phyloP scores from a whole-genome alignment of 2,329 filamentous ascomycete genomes.

The Monilinia fructigena region DNA sequence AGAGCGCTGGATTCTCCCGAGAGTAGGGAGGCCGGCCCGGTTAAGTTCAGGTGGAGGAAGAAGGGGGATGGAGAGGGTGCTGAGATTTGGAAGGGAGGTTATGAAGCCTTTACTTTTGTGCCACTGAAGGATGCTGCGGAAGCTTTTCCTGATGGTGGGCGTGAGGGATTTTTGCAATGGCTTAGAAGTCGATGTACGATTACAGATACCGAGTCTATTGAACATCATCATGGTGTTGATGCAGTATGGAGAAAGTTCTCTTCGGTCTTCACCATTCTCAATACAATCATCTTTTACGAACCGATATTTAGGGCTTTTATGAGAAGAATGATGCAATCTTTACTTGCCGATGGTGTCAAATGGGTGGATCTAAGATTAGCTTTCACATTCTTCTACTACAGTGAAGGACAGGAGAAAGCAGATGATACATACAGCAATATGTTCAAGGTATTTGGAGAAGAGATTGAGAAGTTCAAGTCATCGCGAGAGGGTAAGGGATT shows the following conservation, averaged over 20 bases:
- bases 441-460: slow-evolving; percentile 73
- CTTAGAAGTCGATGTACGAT: slow-evolving; percentile 71
- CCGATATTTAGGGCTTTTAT: slow-evolving; percentile 81
- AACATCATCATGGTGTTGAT: slow-evolving; percentile 80
- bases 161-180: slow-evolving; percentile 73
- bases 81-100: slow-evolving; percentile 66
- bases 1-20: slow-evolving; percentile 53
- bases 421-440: slow-evolving; percentile 68
- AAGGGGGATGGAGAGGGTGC: slow-evolving; percentile 39
- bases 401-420: slow-evolving; percentile 60
- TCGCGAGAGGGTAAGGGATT: slow-evolving; percentile 71
- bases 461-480: slow-evolving; percentile 71
- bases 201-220: slow-evolving; percentile 67
- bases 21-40: slow-evolving; percentile 52
- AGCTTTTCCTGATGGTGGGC: slow-evolving; percentile 70
- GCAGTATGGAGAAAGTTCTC: slow-evolving; percentile 82
- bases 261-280: slow-evolving; percentile 70
- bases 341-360: slow-evolving; percentile 77
- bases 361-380: slow-evolving; percentile 81
- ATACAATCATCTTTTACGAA: slow-evolving; percentile 81
- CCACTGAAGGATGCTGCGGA: slow-evolving; percentile 61
- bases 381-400: slow-evolving; percentile 70
- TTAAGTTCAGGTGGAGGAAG: slow-evolving; percentile 63
- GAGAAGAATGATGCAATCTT: slow-evolving; percentile 64
- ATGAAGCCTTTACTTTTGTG: slow-evolving; percentile 47